Percentiles rank a stretch among this genome's conserved stretches.
Conservation (phyloP, 257 asterid genomes). For the Nemophila menziesii region DNA sequence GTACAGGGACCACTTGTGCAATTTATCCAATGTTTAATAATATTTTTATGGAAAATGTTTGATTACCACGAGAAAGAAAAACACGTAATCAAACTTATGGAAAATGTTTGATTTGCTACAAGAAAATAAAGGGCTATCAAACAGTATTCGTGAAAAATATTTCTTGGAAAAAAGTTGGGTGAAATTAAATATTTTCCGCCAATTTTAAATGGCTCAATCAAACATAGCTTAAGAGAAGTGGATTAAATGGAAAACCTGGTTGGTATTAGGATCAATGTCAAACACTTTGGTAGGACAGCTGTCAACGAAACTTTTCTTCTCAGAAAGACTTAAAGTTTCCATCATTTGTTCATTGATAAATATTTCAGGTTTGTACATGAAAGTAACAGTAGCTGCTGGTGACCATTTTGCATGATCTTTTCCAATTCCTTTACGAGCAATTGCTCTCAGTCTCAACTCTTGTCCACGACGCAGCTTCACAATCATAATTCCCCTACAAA, state of each 20-base stretch:
- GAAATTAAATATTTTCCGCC: too few relatives aligned
- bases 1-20: too few relatives aligned
- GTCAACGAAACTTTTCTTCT: slow-evolving; percentile 61
- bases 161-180: too few relatives aligned
- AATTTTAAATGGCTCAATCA: too few relatives aligned
- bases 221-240: too few relatives aligned
- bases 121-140: too few relatives aligned
- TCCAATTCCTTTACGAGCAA: slow-evolving; percentile 96
- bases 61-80: too few relatives aligned
- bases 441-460: slow-evolving; percentile 82
- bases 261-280: slow-evolving; percentile 43
- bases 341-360: slow-evolving; percentile 81
- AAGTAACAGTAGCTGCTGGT: slow-evolving; percentile 97
- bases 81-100: too few relatives aligned
- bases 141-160: too few relatives aligned
- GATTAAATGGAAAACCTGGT: slow-evolving; percentile 35
- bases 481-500: slow-evolving; percentile 76
- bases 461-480: slow-evolving; percentile 98
- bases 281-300: slow-evolving; percentile 96
- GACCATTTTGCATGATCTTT: slow-evolving; percentile 99
- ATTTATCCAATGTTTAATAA: too few relatives aligned
- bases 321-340: slow-evolving; percentile 53
- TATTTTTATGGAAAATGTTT: background rate
- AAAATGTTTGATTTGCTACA: too few relatives aligned
- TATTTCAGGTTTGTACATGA: slow-evolving; percentile 95